Evolutionary conservation across 176 grass and related monocot genomes (phyloP).

Genomic region (Panicum miliaceum): DNA sequence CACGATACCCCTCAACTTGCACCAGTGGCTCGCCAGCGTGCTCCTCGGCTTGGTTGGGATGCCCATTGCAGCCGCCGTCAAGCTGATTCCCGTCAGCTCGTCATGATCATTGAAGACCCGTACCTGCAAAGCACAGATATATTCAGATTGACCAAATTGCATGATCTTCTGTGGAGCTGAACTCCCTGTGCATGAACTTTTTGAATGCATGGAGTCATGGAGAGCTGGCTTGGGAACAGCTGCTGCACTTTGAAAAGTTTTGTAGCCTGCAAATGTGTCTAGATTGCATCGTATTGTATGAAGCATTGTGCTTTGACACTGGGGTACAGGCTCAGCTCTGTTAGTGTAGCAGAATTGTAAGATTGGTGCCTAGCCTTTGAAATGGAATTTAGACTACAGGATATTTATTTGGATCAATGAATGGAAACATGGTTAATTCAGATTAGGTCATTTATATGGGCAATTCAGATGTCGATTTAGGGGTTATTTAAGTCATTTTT

Average conservation of each 20-base stretch:
- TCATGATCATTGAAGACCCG: slow-evolving; percentile 39
- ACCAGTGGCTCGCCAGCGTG: slow-evolving; percentile 67
- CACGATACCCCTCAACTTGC: slow-evolving; percentile 63
- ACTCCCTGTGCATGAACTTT: slow-evolving; percentile 24
- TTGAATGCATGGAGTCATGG: slow-evolving; percentile 40
- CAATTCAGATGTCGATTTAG: no score
- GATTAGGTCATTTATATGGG: no score
- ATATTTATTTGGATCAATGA: slow-evolving; percentile 25
- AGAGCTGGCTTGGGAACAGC: slow-evolving; percentile 23
- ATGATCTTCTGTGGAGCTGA: slow-evolving; percentile 19
- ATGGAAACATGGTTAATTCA: neutral
- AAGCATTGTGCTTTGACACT: slow-evolving; percentile 1
- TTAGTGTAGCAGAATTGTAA: slow-evolving; percentile 29
- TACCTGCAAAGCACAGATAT: neutral
- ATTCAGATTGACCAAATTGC: neutral
- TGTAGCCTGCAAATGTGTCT: slow-evolving; percentile 24
- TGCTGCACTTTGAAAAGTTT: slow-evolving; percentile 19
- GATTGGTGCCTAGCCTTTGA: slow-evolving; percentile 17
- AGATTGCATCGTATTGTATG: slow-evolving; percentile 38
- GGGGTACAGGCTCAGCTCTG: neutral
- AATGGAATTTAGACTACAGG: neutral
- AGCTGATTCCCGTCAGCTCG: slow-evolving; percentile 72
- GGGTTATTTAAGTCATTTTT: no score
- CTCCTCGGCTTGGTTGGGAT: slow-evolving; percentile 75
- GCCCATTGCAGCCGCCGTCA: slow-evolving; percentile 66